These are phyloP conservation scores for Mucor racemosus DNA, from an alignment of 371 early-diverging fungal species.

Conservation along the genomic window DNA sequence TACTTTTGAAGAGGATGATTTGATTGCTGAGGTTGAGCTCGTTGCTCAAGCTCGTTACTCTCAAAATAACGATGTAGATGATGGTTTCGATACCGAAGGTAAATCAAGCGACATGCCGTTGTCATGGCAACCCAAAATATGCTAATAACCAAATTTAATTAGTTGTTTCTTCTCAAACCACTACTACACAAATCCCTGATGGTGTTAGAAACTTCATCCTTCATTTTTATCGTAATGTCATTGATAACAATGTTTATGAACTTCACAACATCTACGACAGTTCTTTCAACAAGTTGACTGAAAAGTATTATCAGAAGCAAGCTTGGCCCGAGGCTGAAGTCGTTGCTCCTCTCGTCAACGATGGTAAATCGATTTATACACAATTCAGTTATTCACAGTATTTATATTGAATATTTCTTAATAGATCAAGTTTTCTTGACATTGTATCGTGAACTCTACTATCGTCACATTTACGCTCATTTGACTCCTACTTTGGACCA, in stretches of 20 bases:
- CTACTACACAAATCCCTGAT: slow-evolving; percentile 75
- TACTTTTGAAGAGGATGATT: slow-evolving; percentile 79
- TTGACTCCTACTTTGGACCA: slow-evolving; percentile 88
- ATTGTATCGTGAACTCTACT: slow-evolving; percentile 94
- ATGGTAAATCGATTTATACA: slow-evolving; percentile 60
- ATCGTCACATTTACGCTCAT: slow-evolving; percentile 93
- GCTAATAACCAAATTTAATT: slow-evolving; percentile 1
- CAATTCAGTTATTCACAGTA: not conserved
- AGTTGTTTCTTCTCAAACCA: slow-evolving; percentile 45
- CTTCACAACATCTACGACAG: slow-evolving; percentile 88
- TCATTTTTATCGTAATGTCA: slow-evolving; percentile 79
- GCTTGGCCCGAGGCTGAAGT: slow-evolving; percentile 92
- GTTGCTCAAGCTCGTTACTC: slow-evolving; percentile 60
- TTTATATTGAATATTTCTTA: too few species aligned
- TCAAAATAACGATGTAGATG: slow-evolving; percentile 59
- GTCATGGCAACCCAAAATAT: not conserved
- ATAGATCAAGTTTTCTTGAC: slow-evolving; percentile 90
- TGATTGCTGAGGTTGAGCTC: slow-evolving; percentile 85
- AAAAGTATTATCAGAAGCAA: slow-evolving; percentile 87
- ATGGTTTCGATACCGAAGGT: slow-evolving; percentile 55
- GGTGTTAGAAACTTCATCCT: slow-evolving; percentile 84
- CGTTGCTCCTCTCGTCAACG: slow-evolving; percentile 83
- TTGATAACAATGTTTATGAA: slow-evolving; percentile 83
- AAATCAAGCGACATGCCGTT: not conserved
- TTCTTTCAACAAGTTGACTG: slow-evolving; percentile 91